Percentiles rank a stretch among this genome's conserved stretches.
Conservation (phyloP, 2,329 filamentous ascomycete species). For the Thelonectria discophora region DNA sequence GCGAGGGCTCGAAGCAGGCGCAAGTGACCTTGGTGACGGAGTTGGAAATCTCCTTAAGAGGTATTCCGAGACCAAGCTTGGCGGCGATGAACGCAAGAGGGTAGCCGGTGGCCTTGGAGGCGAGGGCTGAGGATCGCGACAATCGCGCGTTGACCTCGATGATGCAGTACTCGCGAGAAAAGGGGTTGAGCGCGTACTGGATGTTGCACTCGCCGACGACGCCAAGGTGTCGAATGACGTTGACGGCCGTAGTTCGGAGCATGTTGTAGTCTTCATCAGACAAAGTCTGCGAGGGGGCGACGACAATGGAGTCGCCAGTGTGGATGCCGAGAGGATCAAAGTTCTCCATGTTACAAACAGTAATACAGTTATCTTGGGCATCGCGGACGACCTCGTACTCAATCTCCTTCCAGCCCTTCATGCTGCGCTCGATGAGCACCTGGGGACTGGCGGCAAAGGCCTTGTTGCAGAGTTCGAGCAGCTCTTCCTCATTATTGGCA, state of each 20-base stretch:
- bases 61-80: slow-evolving; percentile 93
- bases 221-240: slow-evolving; percentile 95
- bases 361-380: slow-evolving; percentile 97
- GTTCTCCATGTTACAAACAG: slow-evolving; percentile 99
- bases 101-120: slow-evolving; percentile 97
- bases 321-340: slow-evolving; percentile 98
- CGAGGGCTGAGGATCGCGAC: slow-evolving; percentile 92
- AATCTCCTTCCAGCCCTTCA: slow-evolving; percentile 99
- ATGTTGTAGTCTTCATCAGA: slow-evolving; percentile 99
- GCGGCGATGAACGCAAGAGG: slow-evolving; percentile 96
- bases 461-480: slow-evolving; percentile 90
- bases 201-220: slow-evolving; percentile 99
- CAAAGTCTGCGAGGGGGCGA: slow-evolving; percentile 94
- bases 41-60: slow-evolving; percentile 95
- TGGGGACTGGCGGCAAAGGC: slow-evolving; percentile 95
- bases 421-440: slow-evolving; percentile 94
- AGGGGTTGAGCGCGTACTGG: slow-evolving; percentile 95
- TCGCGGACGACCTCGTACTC: slow-evolving; percentile 99
- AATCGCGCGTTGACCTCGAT: slow-evolving; percentile 98
- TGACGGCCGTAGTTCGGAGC: slow-evolving; percentile 95
- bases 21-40: slow-evolving; percentile 95
- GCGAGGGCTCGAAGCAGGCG: slow-evolving; percentile 97
- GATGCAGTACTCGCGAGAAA: slow-evolving; percentile 96
- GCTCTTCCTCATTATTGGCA: slow-evolving; percentile 84
- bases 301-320: slow-evolving; percentile 97